Conservation (phyloP, 805 yeast genomes). For the Ogataea populi-albae region DNA sequence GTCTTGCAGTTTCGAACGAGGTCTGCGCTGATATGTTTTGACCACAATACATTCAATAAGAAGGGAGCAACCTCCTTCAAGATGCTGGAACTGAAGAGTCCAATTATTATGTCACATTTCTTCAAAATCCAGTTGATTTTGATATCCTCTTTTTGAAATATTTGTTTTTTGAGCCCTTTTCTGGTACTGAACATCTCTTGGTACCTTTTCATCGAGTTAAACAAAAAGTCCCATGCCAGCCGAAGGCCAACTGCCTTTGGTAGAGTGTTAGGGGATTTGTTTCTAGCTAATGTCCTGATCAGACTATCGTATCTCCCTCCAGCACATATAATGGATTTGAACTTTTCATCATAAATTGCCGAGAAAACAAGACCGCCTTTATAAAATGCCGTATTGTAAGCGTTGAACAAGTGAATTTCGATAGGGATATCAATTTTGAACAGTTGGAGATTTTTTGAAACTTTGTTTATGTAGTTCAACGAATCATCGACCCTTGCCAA, state of each 20-base stretch:
- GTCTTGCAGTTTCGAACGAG: constrained; percentile 42
- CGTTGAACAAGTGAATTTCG: constrained; percentile 75
- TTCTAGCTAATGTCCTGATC: constrained; percentile 61
- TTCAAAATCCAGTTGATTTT: constrained; percentile 44
- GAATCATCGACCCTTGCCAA: constrained; percentile 60
- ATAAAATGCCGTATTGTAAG: constrained; percentile 79
- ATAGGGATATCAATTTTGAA: constrained; percentile 53
- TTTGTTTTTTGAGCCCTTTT: constrained; percentile 28
- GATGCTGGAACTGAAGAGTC: constrained; percentile 58
- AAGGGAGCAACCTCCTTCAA: constrained; percentile 62
- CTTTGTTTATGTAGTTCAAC: constrained; percentile 57
- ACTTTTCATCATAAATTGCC: constrained; percentile 64
- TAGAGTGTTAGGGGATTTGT: constrained; percentile 30
- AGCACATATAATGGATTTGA: constrained; percentile 61
- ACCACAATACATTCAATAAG: constrained; percentile 68
- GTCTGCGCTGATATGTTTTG: constrained; percentile 76
- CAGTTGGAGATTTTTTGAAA: constrained; percentile 49
- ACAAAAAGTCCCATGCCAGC: constrained; percentile 67
- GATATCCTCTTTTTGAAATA: constrained; percentile 30
- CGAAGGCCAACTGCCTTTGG: constrained; percentile 83
- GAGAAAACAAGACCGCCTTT: constrained; percentile 85
- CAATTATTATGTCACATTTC: constrained; percentile 79
- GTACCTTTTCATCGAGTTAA: constrained; percentile 47
- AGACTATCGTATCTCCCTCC: constrained; percentile 92
- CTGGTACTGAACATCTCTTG: constrained; percentile 35